phyloP scores from a whole-genome alignment of 2,329 filamentous ascomycete species.

The Botrytis byssoidea region DNA sequence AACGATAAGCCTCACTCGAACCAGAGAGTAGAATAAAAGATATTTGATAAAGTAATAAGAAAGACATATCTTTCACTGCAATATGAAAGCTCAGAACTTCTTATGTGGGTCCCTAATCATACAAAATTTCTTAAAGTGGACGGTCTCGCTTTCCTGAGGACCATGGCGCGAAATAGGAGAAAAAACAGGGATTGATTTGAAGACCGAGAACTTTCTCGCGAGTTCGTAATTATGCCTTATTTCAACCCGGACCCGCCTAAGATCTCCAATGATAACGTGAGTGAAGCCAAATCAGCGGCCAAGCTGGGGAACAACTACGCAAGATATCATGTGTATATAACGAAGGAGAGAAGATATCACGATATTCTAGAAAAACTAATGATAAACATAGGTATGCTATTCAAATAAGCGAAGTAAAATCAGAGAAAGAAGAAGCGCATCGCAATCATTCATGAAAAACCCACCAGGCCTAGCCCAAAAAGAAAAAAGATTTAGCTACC shows the following conservation, averaged over 20 bases:
- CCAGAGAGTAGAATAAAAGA: not conserved
- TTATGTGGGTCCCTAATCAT: not conserved
- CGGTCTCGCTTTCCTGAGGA: not conserved
- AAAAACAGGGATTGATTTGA: not conserved
- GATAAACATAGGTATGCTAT: conserved; percentile 3
- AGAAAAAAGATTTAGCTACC: conserved; percentile 12
- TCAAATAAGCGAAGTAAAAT: not conserved
- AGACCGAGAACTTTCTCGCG: not conserved
- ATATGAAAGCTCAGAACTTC: not conserved
- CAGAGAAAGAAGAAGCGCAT: not conserved
- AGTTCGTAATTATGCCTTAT: not conserved
- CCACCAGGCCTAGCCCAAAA: conserved; percentile 13
- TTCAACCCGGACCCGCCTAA: no score
- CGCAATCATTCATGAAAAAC: conserved; percentile 5
- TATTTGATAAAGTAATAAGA: not conserved
- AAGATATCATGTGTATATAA: not conserved
- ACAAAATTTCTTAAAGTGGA: not conserved
- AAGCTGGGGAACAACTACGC: not conserved
- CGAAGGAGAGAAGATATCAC: not conserved
- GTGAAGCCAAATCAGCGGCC: not conserved
- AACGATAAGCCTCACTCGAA: not conserved
- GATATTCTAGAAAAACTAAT: not conserved
- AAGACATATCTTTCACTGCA: not conserved
- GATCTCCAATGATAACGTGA: not conserved
- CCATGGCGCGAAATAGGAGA: not conserved